Evolutionary conservation across 352 stramenopile species (phyloP), one percentile per base, ranked within the genome.

Genomic region (Phytophthora pisi): DNA sequence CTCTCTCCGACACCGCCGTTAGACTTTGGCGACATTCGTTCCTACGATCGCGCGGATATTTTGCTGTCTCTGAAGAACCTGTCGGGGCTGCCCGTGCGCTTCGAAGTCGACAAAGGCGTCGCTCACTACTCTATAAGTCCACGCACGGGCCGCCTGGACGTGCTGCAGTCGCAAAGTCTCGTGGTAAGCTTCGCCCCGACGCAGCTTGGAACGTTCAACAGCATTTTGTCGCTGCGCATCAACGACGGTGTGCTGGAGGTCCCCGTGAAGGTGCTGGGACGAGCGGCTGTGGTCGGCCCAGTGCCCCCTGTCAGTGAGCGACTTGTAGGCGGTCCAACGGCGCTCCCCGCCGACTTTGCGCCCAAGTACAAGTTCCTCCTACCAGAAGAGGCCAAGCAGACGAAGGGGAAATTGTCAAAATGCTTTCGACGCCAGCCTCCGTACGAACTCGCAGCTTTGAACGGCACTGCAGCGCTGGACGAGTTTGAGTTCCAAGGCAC

Each of bases 331-430:
- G 91, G 91, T 0, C 74, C 71, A 0, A 69, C 89, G 4, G 90
- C 89, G 3, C 61, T 97, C 4, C 89, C 93, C 0, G 74, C 66
- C 3, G 89, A 98, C 64, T 98, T 98, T 57, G 79, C 76, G 6
- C 87, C 87, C 4, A 83, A 92, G 64, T 97, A 90, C 71, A 97
- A 97, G 62, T 98, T 98, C 34, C 64, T 97, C n/a, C 65, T 92
- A 5, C 70, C 81, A 0, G 89, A 95, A 1, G 81, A 95, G 51
- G 84, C 85, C 0, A 90, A 87, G 43, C 53, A 69, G 11, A 87
- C 75, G 1, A 92, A 88, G 55, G 84, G 78, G 5, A 80, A 72
- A 43, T 65, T 91, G 10, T 81, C 68, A 1, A 64, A 63, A 6
- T 66, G 67, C 13, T 96, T 90, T 28, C 65, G 82, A 10, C 82